A percentile compares a stretch with the other conserved stretches of the same genome.
phyloP scores from a whole-genome alignment of 2,329 filamentous ascomycete species.

The Pseudogymnoascus sp. region DNA sequence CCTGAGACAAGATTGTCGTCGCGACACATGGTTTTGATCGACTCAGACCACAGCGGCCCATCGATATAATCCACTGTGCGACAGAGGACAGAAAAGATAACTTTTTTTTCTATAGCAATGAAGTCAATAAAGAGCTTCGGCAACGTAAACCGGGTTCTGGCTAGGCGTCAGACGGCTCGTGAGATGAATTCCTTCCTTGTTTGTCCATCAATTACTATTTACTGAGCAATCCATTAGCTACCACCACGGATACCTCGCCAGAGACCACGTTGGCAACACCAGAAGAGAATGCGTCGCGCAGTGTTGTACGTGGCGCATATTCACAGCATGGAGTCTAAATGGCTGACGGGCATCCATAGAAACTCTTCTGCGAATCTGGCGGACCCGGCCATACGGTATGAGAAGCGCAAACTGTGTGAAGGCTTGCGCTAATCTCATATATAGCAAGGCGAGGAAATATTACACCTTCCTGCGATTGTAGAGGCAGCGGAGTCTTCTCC shows the following conservation, averaged over 20 bases:
- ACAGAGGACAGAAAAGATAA: constrained; percentile 2
- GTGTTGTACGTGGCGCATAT: constrained; percentile 50
- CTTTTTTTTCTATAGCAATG: constrained; percentile 20
- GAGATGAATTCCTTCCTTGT: background rate
- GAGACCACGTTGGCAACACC: constrained; percentile 49
- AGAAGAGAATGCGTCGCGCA: constrained; percentile 59
- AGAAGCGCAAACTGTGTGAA: background rate
- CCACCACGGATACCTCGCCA: constrained; percentile 15
- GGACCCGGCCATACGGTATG: constrained; percentile 51
- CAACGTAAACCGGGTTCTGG: constrained; percentile 30
- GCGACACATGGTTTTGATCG: constrained; percentile 9
- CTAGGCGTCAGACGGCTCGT: constrained; percentile 25
- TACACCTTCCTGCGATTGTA: constrained; percentile 88
- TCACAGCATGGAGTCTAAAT: constrained; percentile 7
- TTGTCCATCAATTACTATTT: constrained; percentile 17
- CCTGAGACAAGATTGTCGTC: constrained; percentile 7
- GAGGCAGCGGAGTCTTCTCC: constrained; percentile 92
- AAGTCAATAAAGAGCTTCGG: constrained; percentile 31
- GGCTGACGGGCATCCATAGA: constrained; percentile 41
- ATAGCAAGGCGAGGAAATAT: constrained; percentile 73
- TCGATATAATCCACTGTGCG: constrained; percentile 3
- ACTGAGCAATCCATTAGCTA: background rate
- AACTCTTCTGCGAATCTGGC: constrained; percentile 74
- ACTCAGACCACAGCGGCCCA: background rate
- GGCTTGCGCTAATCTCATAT: constrained; percentile 15